Percentiles rank a stretch among this genome's conserved stretches.
Evolutionary conservation across 1,139 yeast species (phyloP).

Genomic region (Candida labiduridarum): DNA sequence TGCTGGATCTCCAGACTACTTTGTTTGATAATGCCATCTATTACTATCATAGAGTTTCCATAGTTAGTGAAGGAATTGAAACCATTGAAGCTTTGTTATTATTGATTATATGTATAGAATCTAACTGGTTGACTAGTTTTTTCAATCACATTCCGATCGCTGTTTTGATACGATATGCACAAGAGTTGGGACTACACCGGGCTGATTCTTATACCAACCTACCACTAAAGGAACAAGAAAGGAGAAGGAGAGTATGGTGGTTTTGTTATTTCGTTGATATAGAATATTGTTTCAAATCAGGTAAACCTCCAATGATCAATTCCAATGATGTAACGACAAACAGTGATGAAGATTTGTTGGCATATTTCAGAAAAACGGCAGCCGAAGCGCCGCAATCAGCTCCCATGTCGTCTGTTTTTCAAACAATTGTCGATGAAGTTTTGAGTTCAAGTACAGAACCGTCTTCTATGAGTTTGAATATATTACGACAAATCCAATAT

Average conservation of each 20-base stretch:
- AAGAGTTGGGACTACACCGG: conserved; percentile 67
- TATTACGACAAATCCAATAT: conserved; percentile 1
- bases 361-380: conserved; percentile 6
- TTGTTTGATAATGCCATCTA: conserved; percentile 41
- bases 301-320: conserved; percentile 61
- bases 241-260: conserved; percentile 57
- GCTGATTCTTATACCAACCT: conserved; percentile 49
- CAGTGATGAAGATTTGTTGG: conserved; percentile 17
- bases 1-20: conserved; percentile 25
- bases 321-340: conserved; percentile 49
- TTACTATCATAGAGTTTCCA: conserved; percentile 50
- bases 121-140: conserved; percentile 43
- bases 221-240: conserved; percentile 35
- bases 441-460: not conserved
- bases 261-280: conserved; percentile 55
- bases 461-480: not conserved
- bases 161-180: conserved; percentile 60
- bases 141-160: conserved; percentile 47
- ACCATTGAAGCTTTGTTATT: conserved; percentile 53
- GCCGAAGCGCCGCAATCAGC: not conserved
- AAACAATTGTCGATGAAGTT: not conserved
- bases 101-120: conserved; percentile 48
- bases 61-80: conserved; percentile 52
- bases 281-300: conserved; percentile 55
- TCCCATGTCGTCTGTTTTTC: not conserved